Conservation (phyloP, 495 filamentous ascomycete genomes). For the Tuber brumale region DNA sequence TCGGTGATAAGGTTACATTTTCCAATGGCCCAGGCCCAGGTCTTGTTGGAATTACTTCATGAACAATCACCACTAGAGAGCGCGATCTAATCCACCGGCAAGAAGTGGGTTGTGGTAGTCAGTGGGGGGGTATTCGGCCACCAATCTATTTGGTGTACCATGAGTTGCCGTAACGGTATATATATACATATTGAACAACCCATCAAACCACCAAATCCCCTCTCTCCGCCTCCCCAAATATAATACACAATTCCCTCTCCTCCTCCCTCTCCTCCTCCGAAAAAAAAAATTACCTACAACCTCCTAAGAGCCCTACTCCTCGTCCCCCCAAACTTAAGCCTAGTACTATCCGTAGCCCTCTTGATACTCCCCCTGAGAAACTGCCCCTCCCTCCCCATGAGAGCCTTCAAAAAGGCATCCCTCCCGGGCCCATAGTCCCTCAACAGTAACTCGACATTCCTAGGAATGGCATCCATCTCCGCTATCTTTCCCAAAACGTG, state of each 20-base stretch:
- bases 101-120: neutral
- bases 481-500: conserved; percentile 72
- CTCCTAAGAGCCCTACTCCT: conserved; percentile 74
- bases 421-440: conserved; percentile 78
- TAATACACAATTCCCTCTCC: conserved; percentile 7
- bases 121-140: neutral
- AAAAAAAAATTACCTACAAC: conserved; percentile 52
- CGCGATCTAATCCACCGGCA: neutral
- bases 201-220: neutral
- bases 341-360: conserved; percentile 73
- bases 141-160: neutral
- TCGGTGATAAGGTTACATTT: neutral
- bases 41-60: neutral
- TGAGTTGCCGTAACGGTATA: neutral
- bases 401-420: conserved; percentile 79
- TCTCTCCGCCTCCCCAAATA: conserved; percentile 10
- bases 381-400: conserved; percentile 78
- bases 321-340: conserved; percentile 92
- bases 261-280: neutral
- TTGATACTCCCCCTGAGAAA: conserved; percentile 61
- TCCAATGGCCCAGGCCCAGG: neutral
- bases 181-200: neutral
- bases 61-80: neutral
- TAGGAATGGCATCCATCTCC: conserved; percentile 50
- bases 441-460: conserved; percentile 63